Conservation (phyloP, 768 basidiomycete species). For the Russula vinacea region DNA sequence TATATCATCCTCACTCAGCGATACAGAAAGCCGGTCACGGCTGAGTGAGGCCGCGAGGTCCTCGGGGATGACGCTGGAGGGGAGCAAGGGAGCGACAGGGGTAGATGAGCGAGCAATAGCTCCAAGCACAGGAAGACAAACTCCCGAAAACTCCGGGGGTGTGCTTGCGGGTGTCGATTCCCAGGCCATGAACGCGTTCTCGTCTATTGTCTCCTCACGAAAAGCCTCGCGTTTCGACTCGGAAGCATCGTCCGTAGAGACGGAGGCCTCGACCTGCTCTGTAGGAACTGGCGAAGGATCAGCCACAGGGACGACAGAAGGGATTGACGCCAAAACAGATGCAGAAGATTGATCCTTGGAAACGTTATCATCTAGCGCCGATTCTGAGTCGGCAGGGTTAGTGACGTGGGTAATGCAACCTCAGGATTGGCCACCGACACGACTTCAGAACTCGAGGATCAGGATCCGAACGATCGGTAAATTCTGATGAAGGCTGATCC, state of each 20-base stretch:
- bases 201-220: not conserved
- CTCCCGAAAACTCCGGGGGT: not conserved
- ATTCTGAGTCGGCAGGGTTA: not conserved
- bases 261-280: not conserved
- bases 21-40: not conserved
- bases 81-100: not conserved
- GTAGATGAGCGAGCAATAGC: conserved; percentile 11
- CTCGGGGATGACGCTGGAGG: not conserved
- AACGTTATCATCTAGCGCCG: too few relatives aligned
- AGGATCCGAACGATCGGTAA: not conserved
- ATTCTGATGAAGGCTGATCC: not conserved
- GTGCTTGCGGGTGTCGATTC: not conserved
- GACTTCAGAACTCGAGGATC: not conserved
- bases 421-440: not conserved
- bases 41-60: not conserved
- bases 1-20: not conserved
- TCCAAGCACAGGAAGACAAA: not conserved
- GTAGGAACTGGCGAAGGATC: too few relatives aligned
- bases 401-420: too few relatives aligned
- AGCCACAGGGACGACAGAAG: not conserved
- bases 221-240: not conserved
- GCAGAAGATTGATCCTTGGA: not conserved
- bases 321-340: not conserved
- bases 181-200: not conserved
- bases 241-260: not conserved